Conservation (phyloP, 345 rosid genomes). For the Moricandia arvensis region DNA sequence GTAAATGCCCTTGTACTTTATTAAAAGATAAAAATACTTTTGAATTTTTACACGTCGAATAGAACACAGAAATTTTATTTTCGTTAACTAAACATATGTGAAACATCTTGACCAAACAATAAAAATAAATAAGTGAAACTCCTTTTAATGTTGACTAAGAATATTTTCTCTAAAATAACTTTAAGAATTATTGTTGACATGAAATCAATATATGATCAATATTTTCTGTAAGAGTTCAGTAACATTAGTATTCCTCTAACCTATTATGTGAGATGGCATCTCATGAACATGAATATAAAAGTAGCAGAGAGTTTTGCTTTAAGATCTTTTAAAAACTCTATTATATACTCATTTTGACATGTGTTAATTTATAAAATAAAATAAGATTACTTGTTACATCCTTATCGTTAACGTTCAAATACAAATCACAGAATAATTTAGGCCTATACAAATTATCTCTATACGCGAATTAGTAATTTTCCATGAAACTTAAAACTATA, state of each 20-base stretch:
- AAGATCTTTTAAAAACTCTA: background rate
- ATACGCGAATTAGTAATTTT: background rate
- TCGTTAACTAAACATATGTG: background rate
- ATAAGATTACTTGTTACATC: background rate
- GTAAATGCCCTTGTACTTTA: background rate
- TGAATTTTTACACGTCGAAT: background rate
- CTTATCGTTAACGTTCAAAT: background rate
- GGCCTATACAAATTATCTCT: background rate
- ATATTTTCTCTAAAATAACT: too few species aligned
- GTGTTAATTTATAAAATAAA: background rate
- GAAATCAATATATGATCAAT: background rate
- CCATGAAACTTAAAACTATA: too few species aligned
- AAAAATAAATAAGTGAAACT: background rate
- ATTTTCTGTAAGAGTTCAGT: background rate
- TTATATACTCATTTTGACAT: background rate
- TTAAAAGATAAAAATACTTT: background rate
- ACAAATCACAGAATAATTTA: background rate
- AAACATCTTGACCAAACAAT: background rate
- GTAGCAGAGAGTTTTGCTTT: background rate
- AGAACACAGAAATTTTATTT: background rate
- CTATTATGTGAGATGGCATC: background rate
- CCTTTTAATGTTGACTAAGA: background rate
- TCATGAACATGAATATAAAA: background rate
- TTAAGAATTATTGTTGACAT: too few species aligned
- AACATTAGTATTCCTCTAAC: background rate